Percentiles rank a stretch among this genome's conserved stretches.
Conservation (phyloP, 208 protist genomes). For the Tritrichomonas musculus region DNA sequence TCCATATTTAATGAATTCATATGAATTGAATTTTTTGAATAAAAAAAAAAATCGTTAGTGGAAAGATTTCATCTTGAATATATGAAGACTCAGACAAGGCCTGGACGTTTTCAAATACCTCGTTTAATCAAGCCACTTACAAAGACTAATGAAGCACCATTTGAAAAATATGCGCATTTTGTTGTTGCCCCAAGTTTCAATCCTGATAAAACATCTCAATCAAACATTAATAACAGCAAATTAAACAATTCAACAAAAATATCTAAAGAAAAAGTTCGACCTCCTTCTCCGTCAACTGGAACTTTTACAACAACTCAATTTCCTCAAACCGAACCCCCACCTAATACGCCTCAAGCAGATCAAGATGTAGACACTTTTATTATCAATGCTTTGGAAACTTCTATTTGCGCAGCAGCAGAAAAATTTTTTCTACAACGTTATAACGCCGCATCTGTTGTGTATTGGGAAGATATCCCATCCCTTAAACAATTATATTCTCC, state of each 20-base stretch:
- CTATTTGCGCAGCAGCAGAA: neutral
- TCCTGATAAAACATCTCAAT: neutral
- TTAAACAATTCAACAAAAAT: neutral
- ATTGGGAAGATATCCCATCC: neutral
- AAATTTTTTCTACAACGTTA: neutral
- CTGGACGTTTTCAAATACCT: neutral
- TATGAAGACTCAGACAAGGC: too few species aligned
- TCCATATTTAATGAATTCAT: too few species aligned
- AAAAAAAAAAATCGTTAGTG: too few species aligned
- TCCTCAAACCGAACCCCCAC: neutral
- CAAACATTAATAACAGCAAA: neutral
- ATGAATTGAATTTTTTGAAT: too few species aligned
- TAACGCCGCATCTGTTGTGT: neutral
- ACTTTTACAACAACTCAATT: neutral
- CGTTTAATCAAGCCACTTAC: neutral
- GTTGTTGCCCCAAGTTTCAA: neutral
- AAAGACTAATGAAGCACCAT: neutral
- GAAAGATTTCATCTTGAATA: too few species aligned
- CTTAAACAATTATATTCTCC: neutral
- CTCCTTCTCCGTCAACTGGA: neutral
- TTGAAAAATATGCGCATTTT: neutral
- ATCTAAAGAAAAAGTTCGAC: neutral
- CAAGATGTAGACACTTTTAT: neutral
- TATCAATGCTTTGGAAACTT: neutral
- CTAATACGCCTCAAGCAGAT: neutral